These are phyloP conservation scores for Magnusiomyces suaveolens DNA, from an alignment of 1,139 yeast species.

Conservation along the genomic window DNA sequence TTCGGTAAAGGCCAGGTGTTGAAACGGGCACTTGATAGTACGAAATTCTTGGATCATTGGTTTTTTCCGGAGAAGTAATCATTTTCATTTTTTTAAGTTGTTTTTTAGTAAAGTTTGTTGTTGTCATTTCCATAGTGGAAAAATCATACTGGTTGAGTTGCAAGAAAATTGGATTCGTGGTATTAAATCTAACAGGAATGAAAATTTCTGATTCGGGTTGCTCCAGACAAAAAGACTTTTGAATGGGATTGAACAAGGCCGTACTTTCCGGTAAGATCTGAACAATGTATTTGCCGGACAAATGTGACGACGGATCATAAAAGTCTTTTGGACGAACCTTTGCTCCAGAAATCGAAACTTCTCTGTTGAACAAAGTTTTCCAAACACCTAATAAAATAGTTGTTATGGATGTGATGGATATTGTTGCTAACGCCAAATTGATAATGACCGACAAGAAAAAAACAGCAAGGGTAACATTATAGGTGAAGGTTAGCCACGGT, in stretches of 20 bases:
- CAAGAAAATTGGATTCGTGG: constrained; percentile 63
- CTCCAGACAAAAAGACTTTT: constrained; percentile 54
- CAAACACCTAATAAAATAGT: constrained; percentile 41
- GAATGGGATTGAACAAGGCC: constrained; percentile 71
- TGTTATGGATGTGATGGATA: constrained; percentile 37
- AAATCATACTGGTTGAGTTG: constrained; percentile 58
- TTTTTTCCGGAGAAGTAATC: constrained; percentile 33
- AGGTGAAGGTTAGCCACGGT: constrained; percentile 55
- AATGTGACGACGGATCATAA: constrained; percentile 58
- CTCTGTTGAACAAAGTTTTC: constrained; percentile 45
- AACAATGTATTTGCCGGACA: constrained; percentile 76
- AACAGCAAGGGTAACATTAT: constrained; percentile 32
- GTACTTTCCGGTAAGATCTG: constrained; percentile 88
- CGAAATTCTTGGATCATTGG: constrained; percentile 30
- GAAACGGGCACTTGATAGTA: constrained; percentile 50
- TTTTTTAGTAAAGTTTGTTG: constrained; percentile 47
- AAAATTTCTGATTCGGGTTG: constrained; percentile 30
- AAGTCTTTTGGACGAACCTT: constrained; percentile 36
- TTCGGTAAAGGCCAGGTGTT: constrained; percentile 64
- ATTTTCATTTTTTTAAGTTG: constrained; percentile 38
- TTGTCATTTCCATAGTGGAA: constrained; percentile 40
- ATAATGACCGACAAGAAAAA: constrained; percentile 30
- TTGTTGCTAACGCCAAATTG: constrained; percentile 35
- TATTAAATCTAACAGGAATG: constrained; percentile 73
- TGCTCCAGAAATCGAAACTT: constrained; percentile 58